Percentiles rank a stretch among this genome's conserved stretches.
phyloP scores from a whole-genome alignment of 345 rosid species.

The Camelina sativa region DNA sequence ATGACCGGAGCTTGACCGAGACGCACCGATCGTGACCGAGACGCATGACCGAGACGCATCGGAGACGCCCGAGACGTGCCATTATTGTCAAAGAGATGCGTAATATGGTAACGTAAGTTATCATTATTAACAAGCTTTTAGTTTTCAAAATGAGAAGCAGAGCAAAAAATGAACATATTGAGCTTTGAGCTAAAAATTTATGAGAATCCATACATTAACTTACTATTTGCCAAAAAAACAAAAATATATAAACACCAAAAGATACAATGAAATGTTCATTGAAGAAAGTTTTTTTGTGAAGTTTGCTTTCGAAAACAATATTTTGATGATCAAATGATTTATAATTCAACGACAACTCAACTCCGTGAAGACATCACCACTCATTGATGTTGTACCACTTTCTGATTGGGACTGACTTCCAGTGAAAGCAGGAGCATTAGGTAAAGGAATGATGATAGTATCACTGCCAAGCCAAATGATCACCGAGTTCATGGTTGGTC shows the following conservation, averaged over 20 bases:
- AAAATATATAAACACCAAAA: neutral
- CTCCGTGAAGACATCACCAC: constrained; percentile 41
- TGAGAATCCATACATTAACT: neutral
- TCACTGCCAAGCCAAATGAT: constrained; percentile 52
- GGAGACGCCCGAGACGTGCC: too few species aligned
- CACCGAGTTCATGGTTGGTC: constrained; percentile 54
- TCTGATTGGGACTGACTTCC: constrained; percentile 5
- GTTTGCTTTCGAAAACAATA: neutral
- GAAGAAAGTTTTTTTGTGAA: too few species aligned
- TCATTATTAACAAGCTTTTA: neutral
- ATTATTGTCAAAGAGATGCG: too few species aligned
- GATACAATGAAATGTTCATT: neutral
- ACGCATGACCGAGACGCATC: too few species aligned
- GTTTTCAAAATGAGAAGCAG: neutral
- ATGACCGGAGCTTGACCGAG: too few species aligned
- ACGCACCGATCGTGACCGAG: too few species aligned
- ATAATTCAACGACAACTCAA: constrained; percentile 43
- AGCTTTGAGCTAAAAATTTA: neutral
- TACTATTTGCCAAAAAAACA: neutral
- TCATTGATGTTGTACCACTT: constrained; percentile 40
- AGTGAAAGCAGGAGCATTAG: constrained; percentile 47
- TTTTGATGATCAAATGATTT: neutral
- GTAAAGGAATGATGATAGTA: constrained; percentile 42
- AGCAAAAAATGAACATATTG: neutral
- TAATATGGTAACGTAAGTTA: neutral